phyloP scores from a whole-genome alignment of 257 asterid genomes.

The Handroanthus guayacan region DNA sequence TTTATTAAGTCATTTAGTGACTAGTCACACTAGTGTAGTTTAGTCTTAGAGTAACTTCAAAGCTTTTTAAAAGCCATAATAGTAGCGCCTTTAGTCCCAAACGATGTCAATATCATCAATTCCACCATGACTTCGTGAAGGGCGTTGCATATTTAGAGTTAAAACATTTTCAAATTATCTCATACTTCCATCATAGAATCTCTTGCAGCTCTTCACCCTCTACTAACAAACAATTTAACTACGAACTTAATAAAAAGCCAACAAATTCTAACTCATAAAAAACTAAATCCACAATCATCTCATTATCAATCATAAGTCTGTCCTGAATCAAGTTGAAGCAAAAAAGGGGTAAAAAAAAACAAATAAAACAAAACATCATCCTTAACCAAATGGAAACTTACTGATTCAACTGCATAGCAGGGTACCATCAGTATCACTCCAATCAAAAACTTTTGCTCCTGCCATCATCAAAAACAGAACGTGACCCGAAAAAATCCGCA shows the following conservation, averaged over 20 bases:
- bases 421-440: slow-evolving; percentile 97
- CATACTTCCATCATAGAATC: slow-evolving; percentile 11
- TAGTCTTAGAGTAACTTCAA: slow-evolving; percentile 4
- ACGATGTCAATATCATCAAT: slow-evolving; percentile 2
- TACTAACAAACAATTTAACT: slow-evolving; percentile 9
- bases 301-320: slow-evolving; percentile 29
- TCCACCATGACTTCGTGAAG: slow-evolving; percentile 7
- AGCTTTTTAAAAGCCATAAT: slow-evolving; percentile 14
- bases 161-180: neutral
- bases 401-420: slow-evolving; percentile 90
- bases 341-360: neutral
- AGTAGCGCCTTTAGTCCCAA: neutral
- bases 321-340: slow-evolving; percentile 23
- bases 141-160: neutral
- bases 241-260: neutral
- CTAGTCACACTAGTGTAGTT: too few species aligned
- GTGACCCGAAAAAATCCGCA: slow-evolving; percentile 2
- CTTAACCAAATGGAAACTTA: slow-evolving; percentile 38
- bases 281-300: slow-evolving; percentile 25
- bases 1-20: neutral
- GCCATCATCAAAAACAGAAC: slow-evolving; percentile 32
- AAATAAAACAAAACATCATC: neutral
- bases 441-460: slow-evolving; percentile 96
- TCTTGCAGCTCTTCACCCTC: neutral
- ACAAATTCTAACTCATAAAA: slow-evolving; percentile 1